A percentile compares a stretch with the other conserved stretches of the same genome.
These are phyloP conservation scores for Penicillium hesseltinei DNA, from an alignment of 2,329 filamentous ascomycete species.

Conservation along the genomic window DNA sequence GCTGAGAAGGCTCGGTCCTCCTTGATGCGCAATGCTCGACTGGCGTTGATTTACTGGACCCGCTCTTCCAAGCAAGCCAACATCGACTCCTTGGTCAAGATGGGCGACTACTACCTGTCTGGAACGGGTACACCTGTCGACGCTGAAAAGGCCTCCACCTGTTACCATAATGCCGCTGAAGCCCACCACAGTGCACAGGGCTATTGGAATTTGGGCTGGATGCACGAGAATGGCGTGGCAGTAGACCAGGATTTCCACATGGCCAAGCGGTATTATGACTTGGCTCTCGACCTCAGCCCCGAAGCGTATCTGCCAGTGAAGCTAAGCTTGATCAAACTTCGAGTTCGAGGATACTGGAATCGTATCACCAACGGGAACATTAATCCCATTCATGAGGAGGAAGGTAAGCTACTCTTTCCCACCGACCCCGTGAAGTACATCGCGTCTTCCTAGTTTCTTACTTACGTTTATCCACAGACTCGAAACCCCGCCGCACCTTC, in stretches of 20 bases:
- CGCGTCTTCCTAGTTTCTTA: background rate
- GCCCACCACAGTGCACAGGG: slow-evolving; percentile 91
- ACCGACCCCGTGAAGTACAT: background rate
- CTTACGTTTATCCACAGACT: slow-evolving; percentile 49
- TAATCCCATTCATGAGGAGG: slow-evolving; percentile 88
- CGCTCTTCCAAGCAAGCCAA: slow-evolving; percentile 90
- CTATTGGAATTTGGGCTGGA: slow-evolving; percentile 96
- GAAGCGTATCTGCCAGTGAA: slow-evolving; percentile 94
- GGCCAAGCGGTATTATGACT: slow-evolving; percentile 93
- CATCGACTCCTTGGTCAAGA: slow-evolving; percentile 91
- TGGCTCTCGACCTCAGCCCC: slow-evolving; percentile 83
- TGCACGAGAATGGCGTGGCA: slow-evolving; percentile 96
- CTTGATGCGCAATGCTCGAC: slow-evolving; percentile 56
- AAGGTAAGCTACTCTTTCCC: slow-evolving; percentile 57
- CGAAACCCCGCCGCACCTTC: slow-evolving; percentile 71
- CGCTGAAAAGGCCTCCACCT: slow-evolving; percentile 82
- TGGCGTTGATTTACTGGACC: slow-evolving; percentile 92
- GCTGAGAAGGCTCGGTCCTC: slow-evolving; percentile 41
- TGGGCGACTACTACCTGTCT: slow-evolving; percentile 93
- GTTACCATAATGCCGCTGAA: slow-evolving; percentile 89
- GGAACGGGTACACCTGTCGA: slow-evolving; percentile 73
- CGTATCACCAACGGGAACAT: slow-evolving; percentile 84
- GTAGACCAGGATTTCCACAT: slow-evolving; percentile 95
- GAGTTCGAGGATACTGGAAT: slow-evolving; percentile 89
- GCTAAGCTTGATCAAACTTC: slow-evolving; percentile 79